phyloP scores from a whole-genome alignment of 2,329 filamentous ascomycete species.

The Fusarium fujikuroi region DNA sequence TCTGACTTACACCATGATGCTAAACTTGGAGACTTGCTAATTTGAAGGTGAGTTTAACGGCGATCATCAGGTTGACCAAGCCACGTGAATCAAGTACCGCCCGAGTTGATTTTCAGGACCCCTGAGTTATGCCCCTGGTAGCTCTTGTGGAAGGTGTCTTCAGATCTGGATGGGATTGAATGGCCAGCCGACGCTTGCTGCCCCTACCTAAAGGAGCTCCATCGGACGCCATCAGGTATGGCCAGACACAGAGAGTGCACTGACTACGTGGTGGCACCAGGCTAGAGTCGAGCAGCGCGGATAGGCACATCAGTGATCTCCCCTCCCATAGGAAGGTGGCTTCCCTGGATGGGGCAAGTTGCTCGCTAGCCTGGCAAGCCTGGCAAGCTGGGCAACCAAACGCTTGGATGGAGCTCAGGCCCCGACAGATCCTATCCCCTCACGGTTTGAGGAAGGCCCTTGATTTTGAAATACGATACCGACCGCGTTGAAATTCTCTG shows the following conservation, averaged over 20 bases:
- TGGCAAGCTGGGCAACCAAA: neutral
- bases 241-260: conserved; percentile 16
- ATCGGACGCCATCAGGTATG: conserved; percentile 30
- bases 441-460: conserved; percentile 5
- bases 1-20: conserved; percentile 5
- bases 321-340: conserved; percentile 16
- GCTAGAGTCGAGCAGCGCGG: conserved; percentile 22
- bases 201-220: conserved; percentile 11
- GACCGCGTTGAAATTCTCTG: conserved; percentile 1
- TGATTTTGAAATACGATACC: conserved; percentile 1
- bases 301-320: conserved; percentile 30
- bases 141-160: conserved; percentile 9
- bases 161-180: conserved; percentile 6
- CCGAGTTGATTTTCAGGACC: conserved; percentile 30
- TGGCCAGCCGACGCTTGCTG: conserved; percentile 18
- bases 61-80: conserved; percentile 31
- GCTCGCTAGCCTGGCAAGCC: conserved; percentile 8
- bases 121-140: conserved; percentile 33
- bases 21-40: neutral
- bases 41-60: neutral
- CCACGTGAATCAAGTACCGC: conserved; percentile 43
- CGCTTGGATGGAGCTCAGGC: conserved; percentile 7
- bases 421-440: conserved; percentile 12
- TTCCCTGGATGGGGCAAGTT: conserved; percentile 13
- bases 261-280: conserved; percentile 34